Evolutionary conservation across 768 basidiomycete genomes (phyloP).

Genomic region (Russula compacta): DNA sequence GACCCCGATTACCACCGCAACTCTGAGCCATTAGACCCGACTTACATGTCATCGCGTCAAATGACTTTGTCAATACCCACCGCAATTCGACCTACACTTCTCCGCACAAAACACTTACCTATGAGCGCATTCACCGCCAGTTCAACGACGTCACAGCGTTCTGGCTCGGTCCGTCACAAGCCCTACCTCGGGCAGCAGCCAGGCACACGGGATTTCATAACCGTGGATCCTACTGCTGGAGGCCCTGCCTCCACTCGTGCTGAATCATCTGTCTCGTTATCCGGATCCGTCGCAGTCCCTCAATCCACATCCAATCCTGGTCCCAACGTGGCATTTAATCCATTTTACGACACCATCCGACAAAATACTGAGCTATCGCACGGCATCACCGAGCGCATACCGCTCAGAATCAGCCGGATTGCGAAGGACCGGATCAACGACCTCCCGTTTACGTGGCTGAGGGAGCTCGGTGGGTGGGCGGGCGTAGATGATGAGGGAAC

Average conservation of each 20-base stretch:
- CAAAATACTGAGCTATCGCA: constrained; percentile 76
- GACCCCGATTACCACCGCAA: background rate
- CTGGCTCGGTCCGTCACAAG: constrained; percentile 16
- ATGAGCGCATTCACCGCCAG: constrained; percentile 53
- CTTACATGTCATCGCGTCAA: constrained; percentile 4
- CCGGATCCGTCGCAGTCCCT: constrained; percentile 1
- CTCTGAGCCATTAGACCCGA: background rate
- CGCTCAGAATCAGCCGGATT: constrained; percentile 45
- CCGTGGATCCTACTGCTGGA: background rate
- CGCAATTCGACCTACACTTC: constrained; percentile 24
- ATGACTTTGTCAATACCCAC: background rate
- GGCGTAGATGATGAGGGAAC: constrained; percentile 21
- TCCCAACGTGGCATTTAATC: constrained; percentile 50
- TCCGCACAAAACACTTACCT: constrained; percentile 53
- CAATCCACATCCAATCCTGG: constrained; percentile 13
- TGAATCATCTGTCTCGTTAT: background rate
- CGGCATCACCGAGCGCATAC: constrained; percentile 66
- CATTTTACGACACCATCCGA: constrained; percentile 92
- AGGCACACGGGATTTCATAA: background rate
- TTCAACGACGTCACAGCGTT: constrained; percentile 30
- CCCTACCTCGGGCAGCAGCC: constrained; percentile 11
- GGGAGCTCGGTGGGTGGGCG: constrained; percentile 55
- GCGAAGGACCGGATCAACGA: constrained; percentile 43
- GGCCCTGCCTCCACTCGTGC: background rate
- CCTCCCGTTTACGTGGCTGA: constrained; percentile 73